Evolutionary conservation across 768 basidiomycete species (phyloP).

Genomic region (Royoungia palumana): DNA sequence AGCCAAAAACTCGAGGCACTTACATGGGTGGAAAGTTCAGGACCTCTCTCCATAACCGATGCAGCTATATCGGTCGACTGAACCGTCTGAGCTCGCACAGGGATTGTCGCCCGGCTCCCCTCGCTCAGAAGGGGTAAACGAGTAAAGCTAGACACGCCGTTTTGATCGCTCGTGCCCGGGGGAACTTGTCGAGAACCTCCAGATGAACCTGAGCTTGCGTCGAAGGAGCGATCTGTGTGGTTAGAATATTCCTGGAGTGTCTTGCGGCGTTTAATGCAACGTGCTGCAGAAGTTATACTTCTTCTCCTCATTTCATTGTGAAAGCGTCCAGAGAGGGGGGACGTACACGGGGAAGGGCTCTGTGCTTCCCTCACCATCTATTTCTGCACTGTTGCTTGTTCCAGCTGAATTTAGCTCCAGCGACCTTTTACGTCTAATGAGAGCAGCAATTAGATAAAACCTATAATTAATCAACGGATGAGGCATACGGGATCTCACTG

Average conservation of each 20-base stretch:
- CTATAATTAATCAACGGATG: neutral
- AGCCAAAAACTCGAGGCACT: neutral
- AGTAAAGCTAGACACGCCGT: slow-evolving; percentile 11
- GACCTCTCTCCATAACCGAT: neutral
- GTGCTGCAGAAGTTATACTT: neutral
- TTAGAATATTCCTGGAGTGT: neutral
- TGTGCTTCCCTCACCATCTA: neutral
- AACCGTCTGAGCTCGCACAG: neutral
- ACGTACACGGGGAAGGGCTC: slow-evolving; percentile 14
- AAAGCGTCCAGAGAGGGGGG: neutral
- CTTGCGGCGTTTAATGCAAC: slow-evolving; percentile 7
- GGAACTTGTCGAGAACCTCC: neutral
- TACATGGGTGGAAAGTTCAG: neutral
- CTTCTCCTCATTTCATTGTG: neutral
- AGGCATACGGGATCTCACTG: slow-evolving; percentile 10
- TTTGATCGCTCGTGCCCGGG: neutral
- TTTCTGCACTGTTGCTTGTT: neutral
- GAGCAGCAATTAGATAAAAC: neutral
- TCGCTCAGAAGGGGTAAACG: slow-evolving; percentile 1
- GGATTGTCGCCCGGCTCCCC: neutral
- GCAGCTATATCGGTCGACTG: slow-evolving; percentile 6
- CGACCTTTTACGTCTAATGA: slow-evolving; percentile 8
- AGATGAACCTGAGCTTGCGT: neutral
- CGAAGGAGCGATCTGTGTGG: neutral
- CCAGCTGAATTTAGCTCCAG: neutral